phyloP scores from a whole-genome alignment of 1,284 basidiomycete genomes.

The Rhodotorula mucilaginosa region DNA sequence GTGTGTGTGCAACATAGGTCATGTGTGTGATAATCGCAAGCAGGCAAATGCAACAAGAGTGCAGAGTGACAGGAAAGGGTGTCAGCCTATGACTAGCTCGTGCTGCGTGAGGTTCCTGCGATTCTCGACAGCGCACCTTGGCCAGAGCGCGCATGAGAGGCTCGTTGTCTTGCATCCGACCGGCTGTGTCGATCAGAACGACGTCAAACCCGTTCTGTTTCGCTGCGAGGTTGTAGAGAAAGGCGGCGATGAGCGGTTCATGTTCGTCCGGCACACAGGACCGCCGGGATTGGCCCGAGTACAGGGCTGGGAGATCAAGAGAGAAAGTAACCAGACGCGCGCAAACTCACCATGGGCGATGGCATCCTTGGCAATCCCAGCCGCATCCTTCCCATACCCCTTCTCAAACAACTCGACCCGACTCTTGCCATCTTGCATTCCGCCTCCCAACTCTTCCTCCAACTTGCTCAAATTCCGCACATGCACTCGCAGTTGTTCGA shows the following conservation, averaged over 20 bases:
- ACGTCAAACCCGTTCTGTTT: conserved; percentile 87
- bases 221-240: conserved; percentile 53
- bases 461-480: conserved; percentile 91
- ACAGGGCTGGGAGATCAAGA: neutral
- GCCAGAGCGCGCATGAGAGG: conserved; percentile 97
- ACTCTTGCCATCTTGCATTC: neutral
- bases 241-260: neutral
- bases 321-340: neutral
- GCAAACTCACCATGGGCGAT: conserved; percentile 68
- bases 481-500: conserved; percentile 95
- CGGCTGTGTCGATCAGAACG: conserved; percentile 94
- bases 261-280: neutral
- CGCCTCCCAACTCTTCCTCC: conserved; percentile 62
- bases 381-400: conserved; percentile 98
- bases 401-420: conserved; percentile 87
- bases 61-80: no score
- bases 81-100: no score
- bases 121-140: conserved; percentile 59
- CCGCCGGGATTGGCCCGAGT: neutral
- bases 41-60: no score
- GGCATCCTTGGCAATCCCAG: conserved; percentile 93
- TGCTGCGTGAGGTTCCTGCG: no score
- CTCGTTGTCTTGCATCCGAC: conserved; percentile 98
- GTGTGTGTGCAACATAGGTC: no score
- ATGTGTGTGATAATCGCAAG: no score